Conservation (phyloP, 768 basidiomycete genomes). For the Xerocomellus amylosporus region DNA sequence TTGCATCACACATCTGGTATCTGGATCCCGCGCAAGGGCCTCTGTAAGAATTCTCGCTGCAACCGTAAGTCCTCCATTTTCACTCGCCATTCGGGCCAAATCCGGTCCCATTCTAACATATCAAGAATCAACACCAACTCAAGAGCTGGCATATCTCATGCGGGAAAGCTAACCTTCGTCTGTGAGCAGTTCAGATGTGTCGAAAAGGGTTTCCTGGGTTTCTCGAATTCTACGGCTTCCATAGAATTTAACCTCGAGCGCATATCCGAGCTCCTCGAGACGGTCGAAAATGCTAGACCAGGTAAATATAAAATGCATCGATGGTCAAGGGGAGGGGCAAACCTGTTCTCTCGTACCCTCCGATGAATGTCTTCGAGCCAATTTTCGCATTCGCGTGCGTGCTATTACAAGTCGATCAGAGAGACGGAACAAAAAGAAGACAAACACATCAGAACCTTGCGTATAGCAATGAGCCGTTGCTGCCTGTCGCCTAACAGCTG, state of each 20-base stretch:
- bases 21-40: no score
- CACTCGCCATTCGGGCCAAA: not conserved
- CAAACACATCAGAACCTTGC: not conserved
- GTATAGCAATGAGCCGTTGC: not conserved
- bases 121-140: not conserved
- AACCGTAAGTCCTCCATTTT: no score
- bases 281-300: conserved; percentile 2
- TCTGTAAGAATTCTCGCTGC: no score
- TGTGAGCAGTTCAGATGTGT: not conserved
- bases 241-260: not conserved
- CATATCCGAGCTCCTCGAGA: conserved; percentile 7
- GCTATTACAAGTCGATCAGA: not conserved
- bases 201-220: not conserved
- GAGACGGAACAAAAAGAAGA: not conserved
- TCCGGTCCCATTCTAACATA: conserved; percentile 6
- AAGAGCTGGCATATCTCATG: not conserved
- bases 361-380: conserved; percentile 5
- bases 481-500: not conserved
- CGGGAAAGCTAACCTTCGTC: conserved; percentile 3
- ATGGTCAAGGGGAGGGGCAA: not conserved
- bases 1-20: no score
- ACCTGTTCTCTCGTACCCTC: not conserved
- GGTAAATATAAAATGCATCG: not conserved
- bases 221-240: not conserved
- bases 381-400: not conserved